Percentiles rank a stretch among this genome's conserved stretches.
phyloP scores from a whole-genome alignment of 257 asterid species.

The Fraxinus americana region DNA sequence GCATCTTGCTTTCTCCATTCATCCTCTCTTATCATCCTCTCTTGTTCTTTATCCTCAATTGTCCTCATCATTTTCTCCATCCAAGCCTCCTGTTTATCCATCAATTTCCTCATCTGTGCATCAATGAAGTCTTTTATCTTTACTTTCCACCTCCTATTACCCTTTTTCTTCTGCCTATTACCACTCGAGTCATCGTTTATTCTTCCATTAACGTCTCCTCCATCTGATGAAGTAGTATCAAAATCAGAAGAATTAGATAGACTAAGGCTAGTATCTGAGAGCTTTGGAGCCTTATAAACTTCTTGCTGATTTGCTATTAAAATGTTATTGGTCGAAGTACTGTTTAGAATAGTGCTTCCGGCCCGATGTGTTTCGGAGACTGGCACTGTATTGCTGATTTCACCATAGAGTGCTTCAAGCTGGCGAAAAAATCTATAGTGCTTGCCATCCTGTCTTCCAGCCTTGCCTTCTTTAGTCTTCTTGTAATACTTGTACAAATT shows the following conservation, averaged over 20 bases:
- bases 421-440: constrained; percentile 95
- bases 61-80: constrained; percentile 80
- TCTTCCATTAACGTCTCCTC: constrained; percentile 32
- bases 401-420: constrained; percentile 95
- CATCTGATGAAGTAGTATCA: constrained; percentile 57
- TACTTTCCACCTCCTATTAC: constrained; percentile 57
- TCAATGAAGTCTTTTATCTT: constrained; percentile 73
- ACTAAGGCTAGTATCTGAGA: constrained; percentile 74
- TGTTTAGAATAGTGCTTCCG: constrained; percentile 29
- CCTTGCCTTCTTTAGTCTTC: constrained; percentile 92
- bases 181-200: constrained; percentile 29
- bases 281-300: constrained; percentile 37
- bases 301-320: constrained; percentile 41
- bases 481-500: constrained; percentile 95
- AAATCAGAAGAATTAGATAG: constrained; percentile 67
- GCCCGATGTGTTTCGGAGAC: constrained; percentile 35
- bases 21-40: constrained; percentile 66
- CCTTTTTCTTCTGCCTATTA: constrained; percentile 40
- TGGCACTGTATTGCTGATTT: constrained; percentile 41
- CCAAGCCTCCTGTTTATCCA: constrained; percentile 88
- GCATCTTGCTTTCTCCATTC: constrained; percentile 85
- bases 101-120: constrained; percentile 65
- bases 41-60: constrained; percentile 79
- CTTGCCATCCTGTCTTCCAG: constrained; percentile 95
- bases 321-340: constrained; percentile 10